Conservation (phyloP, 2,329 filamentous ascomycete genomes). For the Hymenoscyphus fraxineus region DNA sequence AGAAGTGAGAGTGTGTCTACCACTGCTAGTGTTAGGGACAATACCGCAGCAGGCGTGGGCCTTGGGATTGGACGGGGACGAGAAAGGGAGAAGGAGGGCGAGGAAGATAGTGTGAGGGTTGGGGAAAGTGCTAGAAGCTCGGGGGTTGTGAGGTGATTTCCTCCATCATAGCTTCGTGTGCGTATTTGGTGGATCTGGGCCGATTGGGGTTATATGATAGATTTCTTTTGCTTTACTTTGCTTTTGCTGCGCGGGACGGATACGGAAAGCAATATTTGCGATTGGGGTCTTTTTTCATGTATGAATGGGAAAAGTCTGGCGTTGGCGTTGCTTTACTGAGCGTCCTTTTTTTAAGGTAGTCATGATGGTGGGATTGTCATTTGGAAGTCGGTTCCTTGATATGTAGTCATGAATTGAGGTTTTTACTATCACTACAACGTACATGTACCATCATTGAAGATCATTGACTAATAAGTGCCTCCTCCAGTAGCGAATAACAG, state of each 20-base stretch:
- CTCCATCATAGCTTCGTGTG: background rate
- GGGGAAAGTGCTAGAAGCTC: constrained; percentile 58
- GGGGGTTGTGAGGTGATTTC: constrained; percentile 31
- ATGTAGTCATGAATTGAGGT: background rate
- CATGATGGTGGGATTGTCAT: too few relatives aligned
- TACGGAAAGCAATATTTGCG: background rate
- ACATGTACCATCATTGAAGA: too few relatives aligned
- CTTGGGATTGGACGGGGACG: constrained; percentile 27
- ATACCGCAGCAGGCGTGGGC: background rate
- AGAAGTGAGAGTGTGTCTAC: constrained; percentile 53
- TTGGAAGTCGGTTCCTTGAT: background rate
- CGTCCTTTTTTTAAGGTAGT: too few relatives aligned
- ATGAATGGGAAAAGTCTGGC: background rate
- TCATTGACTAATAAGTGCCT: too few relatives aligned
- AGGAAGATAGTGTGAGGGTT: constrained; percentile 58
- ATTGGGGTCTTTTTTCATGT: background rate
- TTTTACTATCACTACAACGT: too few relatives aligned
- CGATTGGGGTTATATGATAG: background rate
- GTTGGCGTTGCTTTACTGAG: background rate
- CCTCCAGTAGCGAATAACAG: too few relatives aligned
- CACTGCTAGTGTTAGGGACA: constrained; percentile 43
- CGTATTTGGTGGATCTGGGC: too few relatives aligned
- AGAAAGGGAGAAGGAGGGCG: constrained; percentile 41
- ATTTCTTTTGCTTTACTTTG: background rate
- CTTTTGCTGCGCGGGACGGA: too few relatives aligned